Evolutionary conservation across 768 basidiomycete genomes (phyloP), one percentile per base, ranked within the genome.

Genomic region (Hygrocybe punicea): DNA sequence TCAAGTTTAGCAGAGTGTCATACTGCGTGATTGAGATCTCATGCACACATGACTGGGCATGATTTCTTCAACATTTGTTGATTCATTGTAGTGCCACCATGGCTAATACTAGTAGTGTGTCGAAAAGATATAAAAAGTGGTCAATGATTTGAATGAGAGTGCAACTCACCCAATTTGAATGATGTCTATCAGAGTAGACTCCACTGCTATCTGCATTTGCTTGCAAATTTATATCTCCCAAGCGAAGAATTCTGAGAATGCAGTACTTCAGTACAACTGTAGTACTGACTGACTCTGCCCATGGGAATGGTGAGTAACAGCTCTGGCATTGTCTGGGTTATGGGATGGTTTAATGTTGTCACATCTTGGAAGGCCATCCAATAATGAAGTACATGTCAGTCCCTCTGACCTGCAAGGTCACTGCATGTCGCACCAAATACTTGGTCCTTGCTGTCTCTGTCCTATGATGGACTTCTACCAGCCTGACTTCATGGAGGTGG

Each of bases 381-480:
- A 46, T 17, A 9, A n/a, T n/a, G 10, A 9, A 39, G 36, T 11
- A 36, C 50, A 25, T 23, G 50, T 51, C 4, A 29, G 10, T 13
- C 50, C 50, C 11, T 29, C 50, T 23, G 34, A 29, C 10, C 24
- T 51, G 50, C 16, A 36, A 11, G 50, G 29, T 8, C 50, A 51
- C 50, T 24, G 24, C 21, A 17, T 51, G 11, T 51, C 24, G 25
- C 50, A 51, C 34, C 34, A 24, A 17, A 4, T 51, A 4, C 34
- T 36, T n/a, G 50, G 50, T 13, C 50, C 50, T 29, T 51, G 50
- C 29, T 51, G 50, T 23, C 14, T 51, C 13, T 51, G 50, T 23
- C 50, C 50, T 23, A 16, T 51, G n/a, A 36, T 29, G 14, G 34
- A n/a, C 25, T n/a, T 10, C 13, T 16, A 29, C 11, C 34, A 16